Percentiles rank a stretch among this genome's conserved stretches.
These are phyloP conservation scores for Leucocoprinus sp. DNA, from an alignment of 768 basidiomycete genomes.

Conservation along the genomic window DNA sequence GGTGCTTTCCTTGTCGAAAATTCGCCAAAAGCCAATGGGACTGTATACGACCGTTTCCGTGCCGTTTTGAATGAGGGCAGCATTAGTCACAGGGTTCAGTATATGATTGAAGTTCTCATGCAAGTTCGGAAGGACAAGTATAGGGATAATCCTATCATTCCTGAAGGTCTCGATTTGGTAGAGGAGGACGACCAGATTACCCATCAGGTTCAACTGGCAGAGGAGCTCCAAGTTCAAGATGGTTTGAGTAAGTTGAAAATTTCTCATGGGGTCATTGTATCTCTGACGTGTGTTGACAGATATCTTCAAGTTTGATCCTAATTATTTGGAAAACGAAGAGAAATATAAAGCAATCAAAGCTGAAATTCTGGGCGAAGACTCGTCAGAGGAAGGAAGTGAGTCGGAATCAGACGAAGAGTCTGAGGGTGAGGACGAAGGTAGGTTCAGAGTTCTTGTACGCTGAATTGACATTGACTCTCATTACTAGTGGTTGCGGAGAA, in stretches of 20 bases:
- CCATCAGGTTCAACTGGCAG: conserved; percentile 86
- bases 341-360: conserved; percentile 86
- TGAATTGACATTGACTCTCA: background rate
- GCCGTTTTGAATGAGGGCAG: conserved; percentile 91
- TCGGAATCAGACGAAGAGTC: conserved; percentile 58
- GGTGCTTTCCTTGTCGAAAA: conserved; percentile 92
- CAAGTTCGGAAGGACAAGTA: conserved; percentile 98
- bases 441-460: conserved; percentile 26
- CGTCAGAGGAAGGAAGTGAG: conserved; percentile 57
- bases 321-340: conserved; percentile 86
- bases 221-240: conserved; percentile 90
- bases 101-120: conserved; percentile 99
- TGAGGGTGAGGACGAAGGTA: conserved; percentile 48
- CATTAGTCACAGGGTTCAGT: conserved; percentile 95
- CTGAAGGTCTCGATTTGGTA: conserved; percentile 92
- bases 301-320: conserved; percentile 90
- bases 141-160: conserved; percentile 94
- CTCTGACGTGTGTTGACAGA: conserved; percentile 38
- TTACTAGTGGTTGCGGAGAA: conserved; percentile 60
- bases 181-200: conserved; percentile 99
- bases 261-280: background rate
- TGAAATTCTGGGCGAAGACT: conserved; percentile 90
- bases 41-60: conserved; percentile 93
- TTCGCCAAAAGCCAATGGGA: conserved; percentile 91
- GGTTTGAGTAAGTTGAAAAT: conserved; percentile 71